Base-by-base conservation (phyloP, 2,329 filamentous ascomycete genomes). In the Calonectria montana region DNA sequence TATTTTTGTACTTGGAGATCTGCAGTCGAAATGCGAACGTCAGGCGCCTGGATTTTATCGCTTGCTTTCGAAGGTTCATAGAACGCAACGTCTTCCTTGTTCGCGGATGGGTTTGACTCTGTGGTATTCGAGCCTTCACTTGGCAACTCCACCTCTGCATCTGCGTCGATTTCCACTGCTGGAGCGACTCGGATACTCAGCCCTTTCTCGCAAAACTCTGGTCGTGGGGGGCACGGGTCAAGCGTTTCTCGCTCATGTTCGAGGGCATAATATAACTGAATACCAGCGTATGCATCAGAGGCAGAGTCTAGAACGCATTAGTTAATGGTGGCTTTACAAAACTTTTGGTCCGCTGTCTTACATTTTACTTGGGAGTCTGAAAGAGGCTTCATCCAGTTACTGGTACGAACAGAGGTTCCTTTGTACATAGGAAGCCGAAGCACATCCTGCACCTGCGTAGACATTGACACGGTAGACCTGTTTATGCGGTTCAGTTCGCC, bases 221-320 rank as follows among this genome's bases (percentile, higher is more conserved):
- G 95, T 8, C 90, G 86, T 4, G 94, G 93, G 6, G 96, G 96
- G 2, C 85, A 88, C 1, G 95, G 95, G 15, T 90, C 83, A 72
- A 98, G 85, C 8, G 86, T 84, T 76, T 90, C 86, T 18, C 96
- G 88, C 77, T 93, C 90, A 62, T 89, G 84, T 69, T 98, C 92
- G 53, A 98, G 85, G 1, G 89, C 87, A 71, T 94, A 87, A 78
- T 91, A 97, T 1, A 98, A 85, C 68, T 94, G 92, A 13, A 93
- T 83, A 50, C 92, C 90, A 71, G 94, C 95, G 80, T 98, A 98
- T 0, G 94, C 93, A 81, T 97, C 95, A 1, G 94, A 92, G 15
- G 94, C 95, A 12, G 94, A 91, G 82, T 96, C 92, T 94, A 35
- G 31, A 7, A 12, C 2, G n/a, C 5, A 25, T 76, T 48, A 79